phyloP scores from a whole-genome alignment of 2,329 filamentous ascomycete genomes.

The Aspergillus luchuensis region DNA sequence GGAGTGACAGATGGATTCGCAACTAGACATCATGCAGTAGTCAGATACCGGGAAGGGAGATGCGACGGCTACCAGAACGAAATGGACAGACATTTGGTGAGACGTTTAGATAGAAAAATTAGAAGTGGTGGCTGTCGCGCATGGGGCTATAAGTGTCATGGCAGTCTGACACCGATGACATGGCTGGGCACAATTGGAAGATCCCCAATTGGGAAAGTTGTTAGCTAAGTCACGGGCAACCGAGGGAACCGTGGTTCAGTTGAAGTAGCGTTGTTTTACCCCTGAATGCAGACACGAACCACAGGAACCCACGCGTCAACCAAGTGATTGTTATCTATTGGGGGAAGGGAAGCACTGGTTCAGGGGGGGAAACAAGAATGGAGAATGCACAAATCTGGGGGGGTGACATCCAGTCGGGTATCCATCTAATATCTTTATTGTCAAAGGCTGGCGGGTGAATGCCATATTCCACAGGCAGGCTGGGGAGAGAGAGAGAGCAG shows the following conservation, averaged over 20 bases:
- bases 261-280: constrained; percentile 23
- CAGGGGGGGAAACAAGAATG: neutral
- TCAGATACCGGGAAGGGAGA: too few relatives aligned
- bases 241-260: constrained; percentile 28
- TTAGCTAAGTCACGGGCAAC: constrained; percentile 3
- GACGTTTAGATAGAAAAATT: too few relatives aligned
- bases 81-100: too few relatives aligned
- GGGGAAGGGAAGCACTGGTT: neutral
- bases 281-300: constrained; percentile 29
- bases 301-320: constrained; percentile 12
- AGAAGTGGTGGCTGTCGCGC: too few relatives aligned
- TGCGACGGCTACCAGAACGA: too few relatives aligned
- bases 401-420: constrained; percentile 3
- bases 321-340: constrained; percentile 3
- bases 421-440: too few relatives aligned
- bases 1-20: too few relatives aligned
- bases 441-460: neutral
- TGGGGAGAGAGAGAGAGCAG: neutral
- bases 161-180: neutral
- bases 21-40: too few relatives aligned
- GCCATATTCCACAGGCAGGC: neutral
- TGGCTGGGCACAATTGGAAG: neutral
- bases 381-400: neutral
- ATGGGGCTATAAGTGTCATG: neutral
- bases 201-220: neutral